Base-by-base conservation (phyloP, 352 stramenopile species). In the Globisporangium carolinianum region DNA sequence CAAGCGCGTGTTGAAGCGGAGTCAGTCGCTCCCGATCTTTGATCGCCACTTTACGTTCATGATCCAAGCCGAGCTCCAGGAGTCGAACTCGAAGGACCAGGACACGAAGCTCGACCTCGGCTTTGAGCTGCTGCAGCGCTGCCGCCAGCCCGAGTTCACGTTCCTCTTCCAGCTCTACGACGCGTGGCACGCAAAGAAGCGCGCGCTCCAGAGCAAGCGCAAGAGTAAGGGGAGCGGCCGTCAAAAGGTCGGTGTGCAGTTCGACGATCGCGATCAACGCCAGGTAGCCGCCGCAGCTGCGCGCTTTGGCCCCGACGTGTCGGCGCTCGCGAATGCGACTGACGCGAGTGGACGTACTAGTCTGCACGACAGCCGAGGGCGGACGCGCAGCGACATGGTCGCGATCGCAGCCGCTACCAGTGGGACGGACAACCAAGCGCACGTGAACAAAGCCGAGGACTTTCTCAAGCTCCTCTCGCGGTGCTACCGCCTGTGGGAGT, bases 1-100 rank as follows among this genome's bases (percentile, higher is more conserved):
- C 51, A 72, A 51, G n/a, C 67, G 77, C 2, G 68, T 82, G 11
- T 54, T 89, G 0, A 86, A 85, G 47, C 76, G 78, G 8, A 86
- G 72, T 12, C 76, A 85, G 50, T 89, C 78, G 1, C 57, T 89
- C 38, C 78, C 78, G 1, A 65, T 84, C 15, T 89, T 89, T 45
- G 74, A 89, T 37, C 63, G 61, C 0, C 72, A 89, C n/a, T 89
- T 86, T 24, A 62, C 68, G 6, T 47, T 61, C 45, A 86, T 86
- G 67, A 77, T 89, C 15, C 62, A 68, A 0, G 68, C 71, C 8
- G 78, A 86, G 49, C 70, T 89, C 0, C 65, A 70, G 12, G 72
- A 79, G n/a, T 88, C 78, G 6, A 87, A 78, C 58, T 67, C 72
- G 3, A 83, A 80, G 51, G 75, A 87, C 45, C 71, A 65, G 4